These are phyloP conservation scores for Xanthoconium purpureum DNA, from an alignment of 768 basidiomycete species.

Conservation along the genomic window DNA sequence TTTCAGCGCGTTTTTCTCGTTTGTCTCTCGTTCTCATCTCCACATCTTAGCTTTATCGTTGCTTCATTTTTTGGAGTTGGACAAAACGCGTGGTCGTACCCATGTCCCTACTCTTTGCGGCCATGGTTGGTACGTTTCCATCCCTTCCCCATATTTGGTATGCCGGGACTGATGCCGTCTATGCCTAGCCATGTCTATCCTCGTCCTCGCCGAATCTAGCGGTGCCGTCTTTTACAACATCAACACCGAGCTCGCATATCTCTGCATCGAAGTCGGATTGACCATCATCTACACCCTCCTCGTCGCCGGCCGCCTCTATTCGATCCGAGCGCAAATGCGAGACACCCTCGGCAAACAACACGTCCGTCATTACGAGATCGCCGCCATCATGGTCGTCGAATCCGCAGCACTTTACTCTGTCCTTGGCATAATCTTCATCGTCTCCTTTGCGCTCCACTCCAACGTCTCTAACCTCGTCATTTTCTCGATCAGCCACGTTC, in stretches of 20 bases:
- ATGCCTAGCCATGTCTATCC: conserved; percentile 15
- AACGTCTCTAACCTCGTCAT: conserved; percentile 34
- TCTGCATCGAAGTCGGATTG: conserved; percentile 27
- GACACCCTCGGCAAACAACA: conserved; percentile 14
- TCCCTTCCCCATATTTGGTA: background rate
- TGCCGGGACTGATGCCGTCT: background rate
- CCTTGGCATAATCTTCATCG: conserved; percentile 30
- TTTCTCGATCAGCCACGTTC: conserved; percentile 31
- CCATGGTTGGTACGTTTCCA: conserved; percentile 13
- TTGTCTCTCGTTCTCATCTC: background rate
- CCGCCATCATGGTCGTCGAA: conserved; percentile 36
- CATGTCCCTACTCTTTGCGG: conserved; percentile 13
- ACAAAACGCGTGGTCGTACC: conserved; percentile 10
- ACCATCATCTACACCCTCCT: conserved; percentile 33
- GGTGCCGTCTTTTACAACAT: conserved; percentile 18
- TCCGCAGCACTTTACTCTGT: conserved; percentile 31
- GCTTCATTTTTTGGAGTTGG: conserved; percentile 16
- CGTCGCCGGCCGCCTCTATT: conserved; percentile 29
- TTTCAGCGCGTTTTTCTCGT: background rate
- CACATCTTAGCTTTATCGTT: conserved; percentile 13
- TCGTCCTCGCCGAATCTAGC: conserved; percentile 10
- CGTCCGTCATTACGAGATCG: conserved; percentile 24
- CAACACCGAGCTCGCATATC: conserved; percentile 25
- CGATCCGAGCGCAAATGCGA: conserved; percentile 15
- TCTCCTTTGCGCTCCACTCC: conserved; percentile 25